A percentile compares a stretch with the other conserved stretches of the same genome.
phyloP scores from a whole-genome alignment of 2,329 filamentous ascomycete genomes.

The Claviceps cyperi region DNA sequence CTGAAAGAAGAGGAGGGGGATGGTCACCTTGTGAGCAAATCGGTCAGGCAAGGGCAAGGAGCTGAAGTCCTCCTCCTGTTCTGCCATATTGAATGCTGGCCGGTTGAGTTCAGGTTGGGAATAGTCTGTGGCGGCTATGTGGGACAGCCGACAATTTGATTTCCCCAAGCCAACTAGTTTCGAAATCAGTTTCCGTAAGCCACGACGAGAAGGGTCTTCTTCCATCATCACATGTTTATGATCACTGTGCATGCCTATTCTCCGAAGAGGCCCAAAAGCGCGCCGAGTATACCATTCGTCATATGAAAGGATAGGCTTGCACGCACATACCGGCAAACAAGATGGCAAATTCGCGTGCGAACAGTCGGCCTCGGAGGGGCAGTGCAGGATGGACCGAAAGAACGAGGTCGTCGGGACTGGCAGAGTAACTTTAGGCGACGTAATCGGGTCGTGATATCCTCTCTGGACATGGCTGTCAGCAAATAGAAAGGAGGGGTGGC shows the following conservation, averaged over 20 bases:
- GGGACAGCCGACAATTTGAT: not conserved
- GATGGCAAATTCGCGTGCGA: not conserved
- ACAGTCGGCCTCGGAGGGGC: not conserved
- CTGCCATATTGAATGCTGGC: conserved; percentile 46
- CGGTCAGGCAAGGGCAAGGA: conserved; percentile 64
- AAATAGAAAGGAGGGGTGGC: not conserved
- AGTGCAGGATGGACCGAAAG: not conserved
- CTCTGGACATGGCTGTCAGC: not conserved
- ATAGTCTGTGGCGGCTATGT: conserved; percentile 8
- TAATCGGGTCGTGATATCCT: not conserved
- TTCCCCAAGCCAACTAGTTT: conserved; percentile 14
- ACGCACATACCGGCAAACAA: conserved; percentile 3
- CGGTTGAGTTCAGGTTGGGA: conserved; percentile 8
- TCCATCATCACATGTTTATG: conserved; percentile 11
- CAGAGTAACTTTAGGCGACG: not conserved
- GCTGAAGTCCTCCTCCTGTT: conserved; percentile 71
- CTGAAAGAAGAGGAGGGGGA: not conserved
- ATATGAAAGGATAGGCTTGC: not conserved
- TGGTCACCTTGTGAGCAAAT: conserved; percentile 64
- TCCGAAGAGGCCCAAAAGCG: not conserved
- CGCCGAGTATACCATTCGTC: not conserved
- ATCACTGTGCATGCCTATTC: not conserved
- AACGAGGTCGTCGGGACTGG: conserved; percentile 1
- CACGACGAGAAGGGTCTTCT: conserved; percentile 9
- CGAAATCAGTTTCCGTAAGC: conserved; percentile 18